Evolutionary conservation across 805 yeast species (phyloP).

Genomic region (Ascoidea tarda): DNA sequence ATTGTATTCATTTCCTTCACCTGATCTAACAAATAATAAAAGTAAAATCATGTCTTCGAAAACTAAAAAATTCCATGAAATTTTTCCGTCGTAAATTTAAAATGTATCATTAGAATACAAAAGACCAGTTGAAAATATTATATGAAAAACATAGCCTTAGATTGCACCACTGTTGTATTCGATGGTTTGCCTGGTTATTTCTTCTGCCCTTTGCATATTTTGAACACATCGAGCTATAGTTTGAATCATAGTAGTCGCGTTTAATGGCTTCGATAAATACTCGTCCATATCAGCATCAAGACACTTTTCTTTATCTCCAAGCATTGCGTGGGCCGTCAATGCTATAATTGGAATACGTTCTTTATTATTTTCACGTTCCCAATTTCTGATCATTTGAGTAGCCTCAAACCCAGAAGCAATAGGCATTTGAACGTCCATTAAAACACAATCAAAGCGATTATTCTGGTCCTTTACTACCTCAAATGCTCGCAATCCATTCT

Average conservation of each 20-base stretch:
- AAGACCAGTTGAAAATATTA: too few relatives aligned
- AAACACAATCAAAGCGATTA: constrained; percentile 60
- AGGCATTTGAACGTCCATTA: constrained; percentile 95
- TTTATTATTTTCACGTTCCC: constrained; percentile 74
- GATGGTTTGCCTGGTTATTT: too few relatives aligned
- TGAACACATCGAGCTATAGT: constrained; percentile 78
- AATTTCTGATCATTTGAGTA: constrained; percentile 70
- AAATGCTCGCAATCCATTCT: constrained; percentile 72
- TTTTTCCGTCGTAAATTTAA: too few relatives aligned
- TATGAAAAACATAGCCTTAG: too few relatives aligned
- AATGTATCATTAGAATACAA: too few relatives aligned
- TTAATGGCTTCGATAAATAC: constrained; percentile 76
- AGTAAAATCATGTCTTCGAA: too few relatives aligned
- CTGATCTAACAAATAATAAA: too few relatives aligned
- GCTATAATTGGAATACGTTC: constrained; percentile 82
- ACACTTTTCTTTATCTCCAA: constrained; percentile 82
- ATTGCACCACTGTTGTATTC: too few relatives aligned
- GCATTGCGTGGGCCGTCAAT: constrained; percentile 86
- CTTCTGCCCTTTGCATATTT: constrained; percentile 42
- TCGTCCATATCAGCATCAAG: constrained; percentile 89
- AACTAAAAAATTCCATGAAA: too few relatives aligned
- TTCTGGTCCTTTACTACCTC: constrained; percentile 45
- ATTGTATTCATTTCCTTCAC: too few relatives aligned
- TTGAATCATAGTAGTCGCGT: constrained; percentile 70
- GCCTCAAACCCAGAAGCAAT: constrained; percentile 94